Evolutionary conservation across 305 asterid species (phyloP).

Genomic region (Fraxinus baroniana): DNA sequence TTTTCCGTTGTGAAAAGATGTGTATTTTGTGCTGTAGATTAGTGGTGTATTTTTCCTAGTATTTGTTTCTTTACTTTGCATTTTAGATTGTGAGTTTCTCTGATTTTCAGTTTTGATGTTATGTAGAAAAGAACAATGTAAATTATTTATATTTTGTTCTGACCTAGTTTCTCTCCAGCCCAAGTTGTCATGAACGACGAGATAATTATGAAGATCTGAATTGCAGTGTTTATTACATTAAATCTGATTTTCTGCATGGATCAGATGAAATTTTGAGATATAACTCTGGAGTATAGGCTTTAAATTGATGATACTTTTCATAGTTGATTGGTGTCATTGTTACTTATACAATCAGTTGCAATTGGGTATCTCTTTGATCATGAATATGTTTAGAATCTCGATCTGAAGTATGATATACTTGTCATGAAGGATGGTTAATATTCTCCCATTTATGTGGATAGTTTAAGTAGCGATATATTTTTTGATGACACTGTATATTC

Average conservation of each 20-base stretch:
- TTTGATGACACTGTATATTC: not conserved
- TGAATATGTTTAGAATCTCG: not conserved
- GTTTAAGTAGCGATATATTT: not conserved
- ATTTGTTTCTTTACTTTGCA: not conserved
- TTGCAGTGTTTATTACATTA: not conserved
- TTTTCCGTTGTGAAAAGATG: not conserved
- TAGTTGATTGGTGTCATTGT: not conserved
- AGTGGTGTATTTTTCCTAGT: not conserved
- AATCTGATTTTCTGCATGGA: not conserved
- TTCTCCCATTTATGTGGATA: not conserved
- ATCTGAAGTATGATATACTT: not conserved
- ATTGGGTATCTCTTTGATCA: not conserved
- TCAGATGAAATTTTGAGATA: not conserved
- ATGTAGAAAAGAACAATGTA: not conserved
- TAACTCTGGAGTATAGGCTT: not conserved
- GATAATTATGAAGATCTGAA: not conserved
- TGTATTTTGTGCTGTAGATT: not conserved
- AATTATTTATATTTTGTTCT: not conserved
- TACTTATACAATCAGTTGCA: not conserved
- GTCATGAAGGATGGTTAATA: not conserved
- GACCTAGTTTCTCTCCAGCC: not conserved
- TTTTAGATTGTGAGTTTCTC: not conserved
- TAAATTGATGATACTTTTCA: not conserved
- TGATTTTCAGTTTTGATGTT: not conserved
- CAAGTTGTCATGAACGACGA: not conserved